Percentiles rank a stretch among this genome's conserved stretches.
Evolutionary conservation across 2,329 filamentous ascomycete species (phyloP).

Genomic region (Curvularia eragrostidis): DNA sequence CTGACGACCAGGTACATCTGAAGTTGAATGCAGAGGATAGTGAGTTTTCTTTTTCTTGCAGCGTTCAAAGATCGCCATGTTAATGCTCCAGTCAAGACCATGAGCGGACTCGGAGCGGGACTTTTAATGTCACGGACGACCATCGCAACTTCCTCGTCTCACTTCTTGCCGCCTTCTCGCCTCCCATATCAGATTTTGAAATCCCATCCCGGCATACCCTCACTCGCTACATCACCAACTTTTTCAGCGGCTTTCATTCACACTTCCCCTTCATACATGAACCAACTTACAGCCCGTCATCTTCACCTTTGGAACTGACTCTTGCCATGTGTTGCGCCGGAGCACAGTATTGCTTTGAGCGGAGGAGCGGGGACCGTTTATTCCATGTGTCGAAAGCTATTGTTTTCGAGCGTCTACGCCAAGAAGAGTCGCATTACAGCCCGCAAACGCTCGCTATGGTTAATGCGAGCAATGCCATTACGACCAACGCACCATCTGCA

Average conservation of each 20-base stretch:
- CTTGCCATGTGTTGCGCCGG: slow-evolving; percentile 44
- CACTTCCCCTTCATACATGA: slow-evolving; percentile 46
- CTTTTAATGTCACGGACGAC: slow-evolving; percentile 37
- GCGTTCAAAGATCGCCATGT: not conserved
- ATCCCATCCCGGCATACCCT: slow-evolving; percentile 41
- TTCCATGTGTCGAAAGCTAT: slow-evolving; percentile 42
- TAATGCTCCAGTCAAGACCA: slow-evolving; percentile 17
- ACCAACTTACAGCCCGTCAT: slow-evolving; percentile 41
- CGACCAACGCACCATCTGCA: slow-evolving; percentile 13
- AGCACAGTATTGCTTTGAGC: slow-evolving; percentile 46
- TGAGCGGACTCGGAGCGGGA: slow-evolving; percentile 27
- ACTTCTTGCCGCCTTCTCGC: slow-evolving; percentile 27
- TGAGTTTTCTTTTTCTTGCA: slow-evolving; percentile 3
- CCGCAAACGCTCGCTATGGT: slow-evolving; percentile 33
- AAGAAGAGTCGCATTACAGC: slow-evolving; percentile 34
- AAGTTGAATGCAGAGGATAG: slow-evolving; percentile 28
- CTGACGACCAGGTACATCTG: slow-evolving; percentile 36
- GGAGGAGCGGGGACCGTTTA: slow-evolving; percentile 36
- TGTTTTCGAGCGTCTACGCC: slow-evolving; percentile 35
- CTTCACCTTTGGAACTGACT: slow-evolving; percentile 41
- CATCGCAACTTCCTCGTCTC: slow-evolving; percentile 33
- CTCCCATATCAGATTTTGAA: slow-evolving; percentile 34
- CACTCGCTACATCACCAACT: slow-evolving; percentile 42
- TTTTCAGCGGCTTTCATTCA: slow-evolving; percentile 42
- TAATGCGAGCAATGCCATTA: slow-evolving; percentile 21